Percentiles rank a stretch among this genome's conserved stretches.
Conservation (phyloP, 352 stramenopile species). For the Globisporangium lucens region DNA sequence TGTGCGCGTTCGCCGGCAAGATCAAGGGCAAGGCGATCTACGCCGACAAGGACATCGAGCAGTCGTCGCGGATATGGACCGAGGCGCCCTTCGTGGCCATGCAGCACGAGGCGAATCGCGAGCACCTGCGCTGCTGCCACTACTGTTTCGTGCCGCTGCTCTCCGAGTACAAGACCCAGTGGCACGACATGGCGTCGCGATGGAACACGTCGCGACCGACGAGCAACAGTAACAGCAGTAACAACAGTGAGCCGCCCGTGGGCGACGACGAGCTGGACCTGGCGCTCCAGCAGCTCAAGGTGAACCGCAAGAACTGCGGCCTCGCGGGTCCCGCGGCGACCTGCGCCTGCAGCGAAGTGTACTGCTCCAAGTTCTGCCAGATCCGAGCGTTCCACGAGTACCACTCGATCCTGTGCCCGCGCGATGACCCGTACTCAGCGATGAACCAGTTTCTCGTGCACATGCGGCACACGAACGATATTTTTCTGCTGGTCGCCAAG, state of each 20-base stretch:
- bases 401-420: slow-evolving; percentile 75
- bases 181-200: slow-evolving; percentile 38
- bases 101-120: slow-evolving; percentile 55
- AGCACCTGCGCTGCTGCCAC: slow-evolving; percentile 46
- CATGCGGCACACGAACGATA: slow-evolving; percentile 88
- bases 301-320: slow-evolving; percentile 48
- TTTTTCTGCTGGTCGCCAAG: slow-evolving; percentile 87
- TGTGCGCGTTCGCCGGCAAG: slow-evolving; percentile 50
- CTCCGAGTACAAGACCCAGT: slow-evolving; percentile 42
- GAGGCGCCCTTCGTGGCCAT: slow-evolving; percentile 71
- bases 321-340: slow-evolving; percentile 30
- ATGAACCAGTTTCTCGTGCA: slow-evolving; percentile 69
- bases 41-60: slow-evolving; percentile 44
- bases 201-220: slow-evolving; percentile 12
- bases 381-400: slow-evolving; percentile 65
- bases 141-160: slow-evolving; percentile 74
- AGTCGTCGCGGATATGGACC: slow-evolving; percentile 55
- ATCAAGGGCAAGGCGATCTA: slow-evolving; percentile 78
- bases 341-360: slow-evolving; percentile 74
- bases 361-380: slow-evolving; percentile 82
- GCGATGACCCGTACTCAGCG: slow-evolving; percentile 50
- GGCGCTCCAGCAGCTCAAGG: slow-evolving; percentile 34
- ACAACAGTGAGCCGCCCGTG: background rate
- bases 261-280: slow-evolving; percentile 38
- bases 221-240: background rate